phyloP scores from a whole-genome alignment of 306 rosid genomes.

The Heteromeles arbutifolia region DNA sequence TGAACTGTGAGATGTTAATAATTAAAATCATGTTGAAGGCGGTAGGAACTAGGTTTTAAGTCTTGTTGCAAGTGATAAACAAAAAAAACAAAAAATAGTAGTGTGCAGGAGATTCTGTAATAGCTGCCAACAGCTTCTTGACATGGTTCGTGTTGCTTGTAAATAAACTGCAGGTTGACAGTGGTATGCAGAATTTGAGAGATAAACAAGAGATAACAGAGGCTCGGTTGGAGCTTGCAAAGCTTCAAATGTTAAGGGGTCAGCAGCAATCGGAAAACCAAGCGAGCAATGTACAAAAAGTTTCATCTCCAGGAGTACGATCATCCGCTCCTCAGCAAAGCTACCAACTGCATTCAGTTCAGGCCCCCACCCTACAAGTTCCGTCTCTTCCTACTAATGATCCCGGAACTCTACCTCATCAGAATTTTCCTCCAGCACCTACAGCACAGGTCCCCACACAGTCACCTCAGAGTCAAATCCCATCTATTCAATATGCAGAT shows the following conservation, averaged over 20 bases:
- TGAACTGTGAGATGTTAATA: not conserved
- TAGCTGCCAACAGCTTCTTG: not conserved
- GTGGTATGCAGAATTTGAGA: conserved; percentile 29
- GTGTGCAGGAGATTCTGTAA: not conserved
- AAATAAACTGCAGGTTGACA: conserved; percentile 21
- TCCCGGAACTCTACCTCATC: conserved; percentile 8
- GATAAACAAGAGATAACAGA: conserved; percentile 35
- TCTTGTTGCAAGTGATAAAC: not conserved
- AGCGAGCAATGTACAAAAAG: conserved; percentile 2
- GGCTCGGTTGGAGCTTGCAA: conserved; percentile 21
- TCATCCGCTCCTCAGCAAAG: conserved; percentile 14
- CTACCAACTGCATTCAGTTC: conserved; percentile 15
- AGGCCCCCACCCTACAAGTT: conserved; percentile 14
- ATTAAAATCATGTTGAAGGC: not conserved
- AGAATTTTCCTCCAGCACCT: conserved; percentile 11
- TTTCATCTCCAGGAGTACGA: not conserved
- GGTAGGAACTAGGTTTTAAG: not conserved
- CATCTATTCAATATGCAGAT: conserved; percentile 5
- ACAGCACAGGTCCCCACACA: conserved; percentile 8
- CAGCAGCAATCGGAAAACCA: conserved; percentile 12
- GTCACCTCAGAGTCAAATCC: conserved; percentile 12
- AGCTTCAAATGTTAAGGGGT: conserved; percentile 22
- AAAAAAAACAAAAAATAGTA: not conserved
- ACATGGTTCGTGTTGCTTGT: not conserved
- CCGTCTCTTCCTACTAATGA: conserved; percentile 7